These are phyloP conservation scores for Mycena metata DNA, from an alignment of 768 basidiomycete species.

Conservation along the genomic window DNA sequence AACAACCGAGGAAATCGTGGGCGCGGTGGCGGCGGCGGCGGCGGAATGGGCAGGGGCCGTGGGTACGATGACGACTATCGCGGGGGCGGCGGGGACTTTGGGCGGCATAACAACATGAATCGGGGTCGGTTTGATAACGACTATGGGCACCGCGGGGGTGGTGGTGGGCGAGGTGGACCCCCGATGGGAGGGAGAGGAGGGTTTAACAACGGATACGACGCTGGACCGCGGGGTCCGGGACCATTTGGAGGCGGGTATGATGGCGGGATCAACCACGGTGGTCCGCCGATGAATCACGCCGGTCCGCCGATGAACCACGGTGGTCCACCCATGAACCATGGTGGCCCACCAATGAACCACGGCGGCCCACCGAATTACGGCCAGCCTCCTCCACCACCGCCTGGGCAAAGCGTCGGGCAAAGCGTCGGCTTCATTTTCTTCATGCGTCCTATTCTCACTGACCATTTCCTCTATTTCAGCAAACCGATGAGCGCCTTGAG, in stretches of 20 bases:
- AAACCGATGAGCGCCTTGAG: constrained; percentile 84
- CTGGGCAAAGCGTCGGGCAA: constrained; percentile 15
- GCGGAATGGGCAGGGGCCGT: constrained; percentile 57
- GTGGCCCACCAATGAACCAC: constrained; percentile 2
- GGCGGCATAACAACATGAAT: constrained; percentile 35
- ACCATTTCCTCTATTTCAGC: constrained; percentile 47
- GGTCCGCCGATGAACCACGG: constrained; percentile 21
- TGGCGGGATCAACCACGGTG: constrained; percentile 6
- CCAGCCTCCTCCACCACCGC: constrained; percentile 46
- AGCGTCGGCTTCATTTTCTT: not conserved
- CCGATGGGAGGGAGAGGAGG: constrained; percentile 43
- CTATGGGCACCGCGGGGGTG: constrained; percentile 50
- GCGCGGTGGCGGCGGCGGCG: constrained; percentile 47
- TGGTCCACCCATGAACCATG: constrained; percentile 29
- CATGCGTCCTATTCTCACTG: not conserved
- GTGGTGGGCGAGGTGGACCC: too few species aligned
- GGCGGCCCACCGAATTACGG: constrained; percentile 38
- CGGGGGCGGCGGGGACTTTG: constrained; percentile 52
- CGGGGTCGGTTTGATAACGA: constrained; percentile 57
- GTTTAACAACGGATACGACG: constrained; percentile 55
- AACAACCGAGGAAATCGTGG: constrained; percentile 49
- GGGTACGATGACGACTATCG: constrained; percentile 58
- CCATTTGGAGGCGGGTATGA: constrained; percentile 30
- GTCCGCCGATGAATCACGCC: not conserved
- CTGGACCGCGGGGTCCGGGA: constrained; percentile 51